Conservation (phyloP, 495 filamentous ascomycete genomes). For the Terfezia boudieri region DNA sequence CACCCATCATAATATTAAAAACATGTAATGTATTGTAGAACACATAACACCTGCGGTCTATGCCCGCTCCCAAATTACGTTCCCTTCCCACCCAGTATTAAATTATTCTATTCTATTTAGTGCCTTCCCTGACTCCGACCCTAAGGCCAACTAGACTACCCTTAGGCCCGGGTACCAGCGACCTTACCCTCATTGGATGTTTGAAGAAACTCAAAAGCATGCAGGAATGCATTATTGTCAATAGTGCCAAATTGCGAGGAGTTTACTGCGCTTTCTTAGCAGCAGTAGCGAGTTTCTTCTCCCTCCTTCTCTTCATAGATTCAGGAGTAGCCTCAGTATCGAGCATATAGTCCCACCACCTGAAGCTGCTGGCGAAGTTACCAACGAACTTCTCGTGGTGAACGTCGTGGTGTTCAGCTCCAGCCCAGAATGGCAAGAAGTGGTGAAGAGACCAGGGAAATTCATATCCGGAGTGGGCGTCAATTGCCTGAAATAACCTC, state of each 20-base stretch:
- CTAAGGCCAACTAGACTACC: too few species aligned
- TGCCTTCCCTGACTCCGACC: too few species aligned
- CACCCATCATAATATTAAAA: too few species aligned
- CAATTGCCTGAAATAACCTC: slow-evolving; percentile 91
- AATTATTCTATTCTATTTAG: too few species aligned
- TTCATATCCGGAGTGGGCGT: slow-evolving; percentile 91
- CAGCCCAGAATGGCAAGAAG: slow-evolving; percentile 94
- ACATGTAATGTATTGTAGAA: too few species aligned
- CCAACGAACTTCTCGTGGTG: slow-evolving; percentile 97
- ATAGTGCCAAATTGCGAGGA: neutral
- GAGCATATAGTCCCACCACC: slow-evolving; percentile 92
- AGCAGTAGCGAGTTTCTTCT: neutral
- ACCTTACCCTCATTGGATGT: too few species aligned
- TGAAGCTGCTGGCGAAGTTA: slow-evolving; percentile 92
- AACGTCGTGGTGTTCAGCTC: slow-evolving; percentile 84
- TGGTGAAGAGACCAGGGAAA: slow-evolving; percentile 93
- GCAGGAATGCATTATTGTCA: too few species aligned
- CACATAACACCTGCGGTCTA: too few species aligned
- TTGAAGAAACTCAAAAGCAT: too few species aligned
- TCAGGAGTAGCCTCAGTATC: slow-evolving; percentile 86
- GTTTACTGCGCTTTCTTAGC: slow-evolving; percentile 16
- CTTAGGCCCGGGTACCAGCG: too few species aligned
- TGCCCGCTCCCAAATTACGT: too few species aligned
- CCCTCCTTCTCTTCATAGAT: slow-evolving; percentile 37
- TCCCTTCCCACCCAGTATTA: too few species aligned